These are phyloP conservation scores for Salvia splendens DNA, from an alignment of 257 asterid species.

Conservation along the genomic window DNA sequence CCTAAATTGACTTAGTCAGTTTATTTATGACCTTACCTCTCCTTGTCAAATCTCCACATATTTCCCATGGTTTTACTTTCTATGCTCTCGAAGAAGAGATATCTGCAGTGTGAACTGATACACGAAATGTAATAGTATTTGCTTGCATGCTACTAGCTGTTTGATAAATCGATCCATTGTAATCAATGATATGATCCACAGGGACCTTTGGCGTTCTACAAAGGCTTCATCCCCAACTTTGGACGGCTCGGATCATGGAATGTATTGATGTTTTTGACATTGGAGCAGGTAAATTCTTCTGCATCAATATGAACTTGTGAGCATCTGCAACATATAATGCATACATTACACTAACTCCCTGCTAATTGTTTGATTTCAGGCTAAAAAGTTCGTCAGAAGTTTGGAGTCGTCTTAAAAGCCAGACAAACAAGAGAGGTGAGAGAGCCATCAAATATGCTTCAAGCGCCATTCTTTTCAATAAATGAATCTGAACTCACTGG, in stretches of 20 bases:
- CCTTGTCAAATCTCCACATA: not conserved
- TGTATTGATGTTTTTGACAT: conserved; percentile 85
- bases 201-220: conserved; percentile 96
- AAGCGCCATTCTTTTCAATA: conserved; percentile 10
- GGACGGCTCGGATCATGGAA: conserved; percentile 98
- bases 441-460: not conserved
- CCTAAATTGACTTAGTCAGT: not conserved
- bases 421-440: conserved; percentile 17
- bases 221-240: conserved; percentile 93
- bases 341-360: not conserved
- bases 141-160: no score
- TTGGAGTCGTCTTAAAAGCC: conserved; percentile 58
- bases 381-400: conserved; percentile 63
- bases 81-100: not conserved
- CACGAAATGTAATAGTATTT: not conserved
- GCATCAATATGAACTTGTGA: not conserved
- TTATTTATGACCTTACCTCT: not conserved
- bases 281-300: conserved; percentile 73
- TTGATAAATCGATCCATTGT: not conserved
- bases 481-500: conserved; percentile 28
- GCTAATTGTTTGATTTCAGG: conserved; percentile 49
- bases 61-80: not conserved
- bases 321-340: not conserved
- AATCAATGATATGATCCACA: conserved; percentile 37
- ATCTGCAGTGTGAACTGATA: conserved; percentile 13